These are phyloP conservation scores for Emydomyces testavorans DNA, from an alignment of 2,329 filamentous ascomycete genomes.

Conservation along the genomic window DNA sequence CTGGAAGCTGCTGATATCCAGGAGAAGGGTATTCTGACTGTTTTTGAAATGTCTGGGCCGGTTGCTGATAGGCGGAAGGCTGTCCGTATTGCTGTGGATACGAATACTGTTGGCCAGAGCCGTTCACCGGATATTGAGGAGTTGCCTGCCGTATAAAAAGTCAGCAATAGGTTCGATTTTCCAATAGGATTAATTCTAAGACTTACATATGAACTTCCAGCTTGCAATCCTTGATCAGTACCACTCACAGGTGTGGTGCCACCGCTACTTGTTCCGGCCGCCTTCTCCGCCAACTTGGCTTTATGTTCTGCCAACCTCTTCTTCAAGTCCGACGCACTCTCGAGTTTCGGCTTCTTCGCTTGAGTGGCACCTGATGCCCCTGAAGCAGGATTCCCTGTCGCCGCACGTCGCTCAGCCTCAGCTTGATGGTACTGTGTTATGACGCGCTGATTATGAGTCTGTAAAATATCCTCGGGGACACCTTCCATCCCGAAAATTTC, in stretches of 20 bases:
- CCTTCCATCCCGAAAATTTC: slow-evolving; percentile 99
- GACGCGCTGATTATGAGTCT: slow-evolving; percentile 77
- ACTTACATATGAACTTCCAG: slow-evolving; percentile 48
- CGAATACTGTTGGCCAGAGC: slow-evolving; percentile 30
- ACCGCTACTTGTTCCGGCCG: slow-evolving; percentile 45
- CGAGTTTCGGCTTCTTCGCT: slow-evolving; percentile 57
- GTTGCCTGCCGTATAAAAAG: slow-evolving; percentile 25
- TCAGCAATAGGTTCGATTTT: slow-evolving; percentile 13
- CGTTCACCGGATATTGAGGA: slow-evolving; percentile 37
- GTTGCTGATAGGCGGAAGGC: slow-evolving; percentile 35
- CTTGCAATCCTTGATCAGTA: slow-evolving; percentile 39
- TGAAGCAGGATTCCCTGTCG: slow-evolving; percentile 71
- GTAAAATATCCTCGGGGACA: slow-evolving; percentile 72
- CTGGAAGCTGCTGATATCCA: slow-evolving; percentile 29
- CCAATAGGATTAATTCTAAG: neutral
- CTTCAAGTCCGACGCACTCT: slow-evolving; percentile 67
- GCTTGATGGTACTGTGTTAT: slow-evolving; percentile 74
- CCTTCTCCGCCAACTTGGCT: slow-evolving; percentile 50
- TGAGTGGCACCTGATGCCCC: slow-evolving; percentile 40
- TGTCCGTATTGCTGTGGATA: slow-evolving; percentile 36
- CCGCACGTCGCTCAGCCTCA: slow-evolving; percentile 67
- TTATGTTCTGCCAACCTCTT: slow-evolving; percentile 67
- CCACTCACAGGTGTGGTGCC: slow-evolving; percentile 47
- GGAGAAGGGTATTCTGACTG: slow-evolving; percentile 18
- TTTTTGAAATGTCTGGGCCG: slow-evolving; percentile 22